Evolutionary conservation across 345 rosid genomes (phyloP), one percentile per base, ranked within the genome.

Genomic region (Euphorbia peplus): DNA sequence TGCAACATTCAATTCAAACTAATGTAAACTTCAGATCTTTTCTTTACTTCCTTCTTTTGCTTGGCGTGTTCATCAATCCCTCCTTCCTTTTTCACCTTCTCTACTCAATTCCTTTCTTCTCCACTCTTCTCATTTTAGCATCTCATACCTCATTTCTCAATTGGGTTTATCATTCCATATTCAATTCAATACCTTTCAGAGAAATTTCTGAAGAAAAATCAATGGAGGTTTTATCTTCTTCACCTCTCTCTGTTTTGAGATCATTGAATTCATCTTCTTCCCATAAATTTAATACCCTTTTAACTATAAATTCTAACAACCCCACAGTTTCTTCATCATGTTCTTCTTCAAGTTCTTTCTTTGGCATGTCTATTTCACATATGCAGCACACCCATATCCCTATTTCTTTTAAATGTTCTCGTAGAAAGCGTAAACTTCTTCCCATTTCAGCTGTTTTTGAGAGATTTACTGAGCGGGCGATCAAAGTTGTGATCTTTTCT

Each of bases 381-480:
- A 67, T 53, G 46, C 76, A 72, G 30, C 54, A 66, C 76, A 70
- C 67, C 16, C 63, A n/a, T 21, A 39, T 25, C 32, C 39, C 57
- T 28, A 54, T 64, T 16, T 73, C 65, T 19, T 26, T 67, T 21
- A 82, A 69, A 70, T 41, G 71, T 12, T 67, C 46, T 7, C 47
- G 75, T 44, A 84, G 71, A 73, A 81, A 78, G 9, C 79, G 79
- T 66, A 85, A 73, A 82, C 47, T 76, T 70, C 46, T 72, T 1
- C 84, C 81, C 59, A 75, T 88, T 62, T 84, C 90, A 26, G 92
- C 96, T 0, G 96, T 83, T 54, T 95, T 95, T 79, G 95, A 95
- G 86, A 86, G 93, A 53, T 89, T 89, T 77, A 84, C 96, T 1
- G 97, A 95, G 74, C 75, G 90, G 19, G 93, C 99, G 11, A 77